phyloP scores from a whole-genome alignment of 2,329 filamentous ascomycete species.

The Penicillium expansum region DNA sequence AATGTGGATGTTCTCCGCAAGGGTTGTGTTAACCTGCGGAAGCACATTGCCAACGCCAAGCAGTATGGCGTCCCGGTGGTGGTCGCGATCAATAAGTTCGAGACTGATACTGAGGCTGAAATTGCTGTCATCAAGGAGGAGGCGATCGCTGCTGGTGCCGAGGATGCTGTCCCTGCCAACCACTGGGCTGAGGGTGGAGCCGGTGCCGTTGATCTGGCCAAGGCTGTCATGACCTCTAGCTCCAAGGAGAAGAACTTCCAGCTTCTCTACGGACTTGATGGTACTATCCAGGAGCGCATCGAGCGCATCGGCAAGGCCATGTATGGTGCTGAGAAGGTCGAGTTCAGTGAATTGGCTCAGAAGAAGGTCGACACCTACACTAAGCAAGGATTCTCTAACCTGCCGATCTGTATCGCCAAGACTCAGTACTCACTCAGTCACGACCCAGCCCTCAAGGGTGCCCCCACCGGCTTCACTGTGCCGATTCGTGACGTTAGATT shows the following conservation, averaged over 20 bases:
- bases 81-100: slow-evolving; percentile 95
- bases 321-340: slow-evolving; percentile 87
- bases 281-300: slow-evolving; percentile 81
- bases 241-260: slow-evolving; percentile 84
- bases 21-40: slow-evolving; percentile 90
- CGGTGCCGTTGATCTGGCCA: slow-evolving; percentile 83
- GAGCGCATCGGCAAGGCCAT: slow-evolving; percentile 86
- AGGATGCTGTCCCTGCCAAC: slow-evolving; percentile 89
- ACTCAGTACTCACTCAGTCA: slow-evolving; percentile 97
- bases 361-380: slow-evolving; percentile 96
- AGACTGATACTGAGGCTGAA: slow-evolving; percentile 90
- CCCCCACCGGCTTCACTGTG: slow-evolving; percentile 88
- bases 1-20: slow-evolving; percentile 86
- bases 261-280: slow-evolving; percentile 78
- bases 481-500: slow-evolving; percentile 92
- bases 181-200: slow-evolving; percentile 96
- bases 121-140: slow-evolving; percentile 86
- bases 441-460: slow-evolving; percentile 89
- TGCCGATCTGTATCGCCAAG: slow-evolving; percentile 97
- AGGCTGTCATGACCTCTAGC: slow-evolving; percentile 78
- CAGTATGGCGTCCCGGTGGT: slow-evolving; percentile 89
- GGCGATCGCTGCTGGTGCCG: slow-evolving; percentile 84
- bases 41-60: slow-evolving; percentile 90
- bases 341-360: slow-evolving; percentile 91
- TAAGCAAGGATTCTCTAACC: slow-evolving; percentile 82